Evolutionary conservation across 1,139 yeast species (phyloP).

Genomic region (Pichia norvegensis): DNA sequence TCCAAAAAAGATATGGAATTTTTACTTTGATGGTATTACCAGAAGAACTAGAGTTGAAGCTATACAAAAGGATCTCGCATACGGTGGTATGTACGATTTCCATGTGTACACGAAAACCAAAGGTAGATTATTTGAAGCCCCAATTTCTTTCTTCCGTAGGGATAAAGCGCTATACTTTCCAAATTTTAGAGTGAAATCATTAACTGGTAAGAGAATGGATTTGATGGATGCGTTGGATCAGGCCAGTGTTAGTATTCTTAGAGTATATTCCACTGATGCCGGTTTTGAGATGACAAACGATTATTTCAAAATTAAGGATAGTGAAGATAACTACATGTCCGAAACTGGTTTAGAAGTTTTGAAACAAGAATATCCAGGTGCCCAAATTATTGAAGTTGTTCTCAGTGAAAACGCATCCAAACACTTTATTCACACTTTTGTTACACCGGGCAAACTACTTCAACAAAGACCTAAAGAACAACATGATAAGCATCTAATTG

Average conservation of each 20-base stretch:
- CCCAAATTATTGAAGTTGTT: constrained; percentile 69
- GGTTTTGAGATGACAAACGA: constrained; percentile 65
- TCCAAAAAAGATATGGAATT: constrained; percentile 26
- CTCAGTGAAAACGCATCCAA: constrained; percentile 67
- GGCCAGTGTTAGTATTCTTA: constrained; percentile 50
- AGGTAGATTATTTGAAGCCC: constrained; percentile 81
- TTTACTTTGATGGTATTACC: constrained; percentile 37
- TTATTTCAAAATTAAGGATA: constrained; percentile 42
- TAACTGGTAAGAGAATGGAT: constrained; percentile 36
- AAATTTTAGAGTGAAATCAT: constrained; percentile 58
- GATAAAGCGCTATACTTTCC: constrained; percentile 83
- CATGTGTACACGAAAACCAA: constrained; percentile 71
- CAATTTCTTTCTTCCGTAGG: constrained; percentile 61
- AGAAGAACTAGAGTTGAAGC: constrained; percentile 39
- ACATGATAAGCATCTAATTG: constrained; percentile 52
- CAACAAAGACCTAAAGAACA: constrained; percentile 38
- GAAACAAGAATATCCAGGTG: constrained; percentile 35
- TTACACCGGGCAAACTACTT: constrained; percentile 23
- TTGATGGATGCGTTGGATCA: constrained; percentile 40
- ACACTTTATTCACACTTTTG: constrained; percentile 49
- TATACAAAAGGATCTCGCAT: constrained; percentile 69
- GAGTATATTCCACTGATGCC: constrained; percentile 59
- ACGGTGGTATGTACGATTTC: constrained; percentile 81
- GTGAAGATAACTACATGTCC: constrained; percentile 33
- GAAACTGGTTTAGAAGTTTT: constrained; percentile 30